Conservation (phyloP, 2,329 filamentous ascomycete species). For the Epichloe uncinata region DNA sequence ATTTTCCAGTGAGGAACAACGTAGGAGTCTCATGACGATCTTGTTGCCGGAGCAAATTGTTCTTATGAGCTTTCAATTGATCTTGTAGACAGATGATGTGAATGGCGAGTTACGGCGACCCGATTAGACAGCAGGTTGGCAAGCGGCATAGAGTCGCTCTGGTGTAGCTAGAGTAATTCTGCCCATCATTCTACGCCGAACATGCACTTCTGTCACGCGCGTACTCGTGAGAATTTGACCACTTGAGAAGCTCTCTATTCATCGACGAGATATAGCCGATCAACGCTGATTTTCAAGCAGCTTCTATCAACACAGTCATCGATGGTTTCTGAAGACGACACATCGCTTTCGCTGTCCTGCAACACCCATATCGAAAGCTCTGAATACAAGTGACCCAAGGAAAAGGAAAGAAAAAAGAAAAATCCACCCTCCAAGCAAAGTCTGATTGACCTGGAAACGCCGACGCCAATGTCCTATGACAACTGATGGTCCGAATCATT, state of each 20-base stretch:
- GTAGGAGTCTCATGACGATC: no score
- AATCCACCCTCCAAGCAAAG: background rate
- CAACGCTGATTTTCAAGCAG: background rate
- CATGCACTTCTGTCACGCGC: no score
- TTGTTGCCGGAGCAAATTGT: no score
- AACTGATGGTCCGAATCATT: background rate
- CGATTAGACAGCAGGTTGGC: background rate
- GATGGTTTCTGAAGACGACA: no score
- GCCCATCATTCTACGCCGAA: no score
- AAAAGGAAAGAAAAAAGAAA: background rate
- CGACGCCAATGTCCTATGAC: conserved; percentile 2
- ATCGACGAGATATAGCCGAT: background rate
- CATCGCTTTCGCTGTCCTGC: no score
- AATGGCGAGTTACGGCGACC: no score
- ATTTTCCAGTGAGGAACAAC: no score
- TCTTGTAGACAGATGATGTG: no score
- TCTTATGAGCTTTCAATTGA: no score
- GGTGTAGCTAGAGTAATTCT: no score
- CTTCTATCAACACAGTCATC: background rate
- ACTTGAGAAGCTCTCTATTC: background rate
- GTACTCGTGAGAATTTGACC: background rate
- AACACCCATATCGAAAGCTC: background rate
- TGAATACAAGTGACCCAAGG: background rate
- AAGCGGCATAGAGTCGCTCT: background rate
- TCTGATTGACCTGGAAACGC: conserved; percentile 2